A percentile compares a stretch with the other conserved stretches of the same genome.
These are phyloP conservation scores for Crithidia acanthocephali DNA, from an alignment of 208 protist species.

Conservation along the genomic window DNA sequence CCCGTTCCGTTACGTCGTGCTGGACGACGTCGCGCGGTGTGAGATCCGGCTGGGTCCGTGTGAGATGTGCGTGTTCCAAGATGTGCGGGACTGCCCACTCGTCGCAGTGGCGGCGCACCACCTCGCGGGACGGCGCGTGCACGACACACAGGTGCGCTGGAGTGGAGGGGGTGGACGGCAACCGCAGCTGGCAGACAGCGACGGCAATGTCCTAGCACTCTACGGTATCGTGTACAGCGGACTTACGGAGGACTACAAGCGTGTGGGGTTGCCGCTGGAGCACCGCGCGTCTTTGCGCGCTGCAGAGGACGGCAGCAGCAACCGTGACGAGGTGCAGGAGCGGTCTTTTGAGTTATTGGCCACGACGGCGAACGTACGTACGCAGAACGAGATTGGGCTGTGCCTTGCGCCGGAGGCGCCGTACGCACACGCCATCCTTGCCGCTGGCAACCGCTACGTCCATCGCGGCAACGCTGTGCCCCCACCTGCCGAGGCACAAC, in stretches of 20 bases:
- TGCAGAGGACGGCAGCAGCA: background rate
- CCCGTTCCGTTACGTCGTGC: constrained; percentile 60
- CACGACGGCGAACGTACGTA: constrained; percentile 10
- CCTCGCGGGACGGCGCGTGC: constrained; percentile 17
- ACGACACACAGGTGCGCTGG: constrained; percentile 25
- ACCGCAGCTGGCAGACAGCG: constrained; percentile 10
- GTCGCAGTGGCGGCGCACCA: constrained; percentile 45
- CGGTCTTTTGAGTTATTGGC: constrained; percentile 8
- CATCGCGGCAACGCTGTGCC: constrained; percentile 45
- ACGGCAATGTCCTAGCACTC: constrained; percentile 13
- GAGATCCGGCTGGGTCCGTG: constrained; percentile 66
- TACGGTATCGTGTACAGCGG: constrained; percentile 70
- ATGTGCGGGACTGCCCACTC: constrained; percentile 44
- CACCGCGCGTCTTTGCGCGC: constrained; percentile 24
- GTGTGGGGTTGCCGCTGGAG: constrained; percentile 59
- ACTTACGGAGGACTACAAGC: constrained; percentile 61
- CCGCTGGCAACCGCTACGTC: constrained; percentile 51
- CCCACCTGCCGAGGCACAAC: background rate
- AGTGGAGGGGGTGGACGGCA: constrained; percentile 8
- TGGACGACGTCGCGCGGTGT: constrained; percentile 52
- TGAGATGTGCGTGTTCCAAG: constrained; percentile 47
- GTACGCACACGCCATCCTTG: constrained; percentile 59
- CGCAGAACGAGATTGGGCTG: constrained; percentile 24
- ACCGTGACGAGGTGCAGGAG: background rate
- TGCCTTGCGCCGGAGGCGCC: constrained; percentile 60